Conservation (phyloP, 306 rosid genomes). For the Adenanthera pavonina region DNA sequence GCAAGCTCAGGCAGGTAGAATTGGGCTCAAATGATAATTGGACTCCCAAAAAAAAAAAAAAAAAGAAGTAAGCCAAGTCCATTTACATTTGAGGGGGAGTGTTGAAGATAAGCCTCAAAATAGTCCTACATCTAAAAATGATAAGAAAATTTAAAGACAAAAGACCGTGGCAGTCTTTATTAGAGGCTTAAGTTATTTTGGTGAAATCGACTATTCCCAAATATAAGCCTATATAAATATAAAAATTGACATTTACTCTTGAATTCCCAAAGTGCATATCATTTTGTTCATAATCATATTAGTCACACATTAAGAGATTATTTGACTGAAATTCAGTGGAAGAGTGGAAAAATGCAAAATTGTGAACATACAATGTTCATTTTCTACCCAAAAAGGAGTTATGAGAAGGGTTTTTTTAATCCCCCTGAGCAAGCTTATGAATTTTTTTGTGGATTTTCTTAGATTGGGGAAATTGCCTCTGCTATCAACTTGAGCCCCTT, state of each 20-base stretch:
- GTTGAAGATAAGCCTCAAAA: no score
- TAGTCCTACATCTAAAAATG: no score
- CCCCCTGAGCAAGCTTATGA: not conserved
- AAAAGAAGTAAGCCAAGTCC: no score
- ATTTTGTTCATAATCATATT: constrained; percentile 8
- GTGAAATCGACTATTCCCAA: no score
- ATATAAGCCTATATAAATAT: no score
- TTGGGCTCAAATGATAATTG: no score
- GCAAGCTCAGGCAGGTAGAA: no score
- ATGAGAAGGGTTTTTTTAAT: not conserved
- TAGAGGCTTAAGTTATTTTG: no score
- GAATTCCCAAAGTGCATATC: constrained; percentile 10
- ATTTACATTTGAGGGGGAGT: no score
- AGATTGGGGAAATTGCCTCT: constrained; percentile 8
- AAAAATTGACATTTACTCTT: not conserved
- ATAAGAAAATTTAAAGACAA: no score
- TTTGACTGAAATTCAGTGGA: not conserved
- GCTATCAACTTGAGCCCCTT: not conserved
- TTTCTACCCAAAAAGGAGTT: not conserved
- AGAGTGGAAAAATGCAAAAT: not conserved
- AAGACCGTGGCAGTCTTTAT: no score
- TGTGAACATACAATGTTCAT: not conserved
- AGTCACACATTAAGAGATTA: not conserved
- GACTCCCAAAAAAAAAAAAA: no score
- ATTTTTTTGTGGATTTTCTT: not conserved